Conservation (phyloP, 495 filamentous ascomycete species). For the Trichoderma orchidacearum region DNA sequence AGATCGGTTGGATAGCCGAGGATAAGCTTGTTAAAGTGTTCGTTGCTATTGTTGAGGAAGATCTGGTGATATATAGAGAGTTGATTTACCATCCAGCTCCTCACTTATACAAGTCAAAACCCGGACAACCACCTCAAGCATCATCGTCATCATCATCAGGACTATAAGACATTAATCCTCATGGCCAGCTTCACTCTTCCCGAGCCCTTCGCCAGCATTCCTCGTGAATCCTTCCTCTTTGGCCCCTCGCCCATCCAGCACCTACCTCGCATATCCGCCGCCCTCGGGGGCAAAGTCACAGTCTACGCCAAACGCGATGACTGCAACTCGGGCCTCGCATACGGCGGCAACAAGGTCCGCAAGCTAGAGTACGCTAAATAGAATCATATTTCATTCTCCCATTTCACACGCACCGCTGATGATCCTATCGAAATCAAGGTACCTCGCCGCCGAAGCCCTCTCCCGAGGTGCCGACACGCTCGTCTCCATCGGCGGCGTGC, state of each 20-base stretch:
- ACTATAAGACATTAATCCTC: not conserved
- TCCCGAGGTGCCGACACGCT: conserved; percentile 38
- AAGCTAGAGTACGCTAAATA: conserved; percentile 61
- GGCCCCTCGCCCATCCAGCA: conserved; percentile 46
- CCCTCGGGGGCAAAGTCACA: conserved; percentile 35
- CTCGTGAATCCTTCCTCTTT: conserved; percentile 37
- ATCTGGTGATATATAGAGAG: not conserved
- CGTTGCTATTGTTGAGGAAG: not conserved
- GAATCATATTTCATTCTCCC: too few species aligned
- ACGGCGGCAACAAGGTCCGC: conserved; percentile 51
- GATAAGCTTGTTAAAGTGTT: not conserved
- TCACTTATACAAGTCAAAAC: too few species aligned
- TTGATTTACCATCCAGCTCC: too few species aligned
- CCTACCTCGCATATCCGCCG: conserved; percentile 42
- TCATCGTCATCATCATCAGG: not conserved
- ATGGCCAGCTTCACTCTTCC: conserved; percentile 29
- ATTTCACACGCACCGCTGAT: too few species aligned
- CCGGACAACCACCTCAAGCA: not conserved
- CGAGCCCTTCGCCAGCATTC: conserved; percentile 43
- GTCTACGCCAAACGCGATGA: conserved; percentile 54
- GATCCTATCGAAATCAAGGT: conserved; percentile 15
- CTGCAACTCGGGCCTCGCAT: conserved; percentile 46
- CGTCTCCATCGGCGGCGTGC: conserved; percentile 49
- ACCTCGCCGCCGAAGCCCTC: conserved; percentile 43
- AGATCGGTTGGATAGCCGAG: not conserved